phyloP scores from a whole-genome alignment of 352 stramenopile genomes.

The Phytophthora rubi region DNA sequence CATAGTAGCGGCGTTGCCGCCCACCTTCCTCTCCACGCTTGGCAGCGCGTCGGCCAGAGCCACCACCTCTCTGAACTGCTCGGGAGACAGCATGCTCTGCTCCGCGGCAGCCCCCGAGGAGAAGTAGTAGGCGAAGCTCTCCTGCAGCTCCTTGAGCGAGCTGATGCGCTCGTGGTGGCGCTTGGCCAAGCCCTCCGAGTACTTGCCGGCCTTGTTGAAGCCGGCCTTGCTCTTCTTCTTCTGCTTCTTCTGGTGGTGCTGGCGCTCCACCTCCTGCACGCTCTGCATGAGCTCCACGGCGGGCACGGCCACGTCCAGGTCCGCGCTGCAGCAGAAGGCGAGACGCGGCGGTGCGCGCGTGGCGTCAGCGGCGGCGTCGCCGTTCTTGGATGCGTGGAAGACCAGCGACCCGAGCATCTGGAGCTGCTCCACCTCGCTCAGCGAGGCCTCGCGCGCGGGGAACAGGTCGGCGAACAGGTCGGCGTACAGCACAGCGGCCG shows the following conservation, averaged over 20 bases:
- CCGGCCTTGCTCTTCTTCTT: constrained; percentile 41
- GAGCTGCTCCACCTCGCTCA: constrained; percentile 62
- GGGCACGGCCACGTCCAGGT: constrained; percentile 79
- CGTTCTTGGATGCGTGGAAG: constrained; percentile 57
- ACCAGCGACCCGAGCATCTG: constrained; percentile 72
- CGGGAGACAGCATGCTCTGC: constrained; percentile 81
- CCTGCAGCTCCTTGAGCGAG: constrained; percentile 63
- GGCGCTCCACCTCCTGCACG: constrained; percentile 51
- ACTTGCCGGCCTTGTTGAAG: constrained; percentile 24
- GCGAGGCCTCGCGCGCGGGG: constrained; percentile 35
- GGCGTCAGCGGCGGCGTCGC: constrained; percentile 5
- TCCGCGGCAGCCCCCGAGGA: constrained; percentile 76
- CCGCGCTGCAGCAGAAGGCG: constrained; percentile 84
- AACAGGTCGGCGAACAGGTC: constrained; percentile 63
- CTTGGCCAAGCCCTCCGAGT: constrained; percentile 34
- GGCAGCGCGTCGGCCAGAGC: constrained; percentile 64
- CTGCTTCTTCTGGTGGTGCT: constrained; percentile 43
- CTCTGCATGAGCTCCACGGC: constrained; percentile 79
- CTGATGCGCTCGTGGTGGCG: constrained; percentile 80
- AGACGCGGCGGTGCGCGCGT: constrained; percentile 45
- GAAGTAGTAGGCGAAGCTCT: constrained; percentile 89
- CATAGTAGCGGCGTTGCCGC: constrained; percentile 84
- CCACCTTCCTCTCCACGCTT: constrained; percentile 70
- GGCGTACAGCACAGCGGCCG: constrained; percentile 61
- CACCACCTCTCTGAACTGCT: constrained; percentile 81